Evolutionary conservation across 257 asterid species (phyloP).

Genomic region (Handroanthus guayacan): DNA sequence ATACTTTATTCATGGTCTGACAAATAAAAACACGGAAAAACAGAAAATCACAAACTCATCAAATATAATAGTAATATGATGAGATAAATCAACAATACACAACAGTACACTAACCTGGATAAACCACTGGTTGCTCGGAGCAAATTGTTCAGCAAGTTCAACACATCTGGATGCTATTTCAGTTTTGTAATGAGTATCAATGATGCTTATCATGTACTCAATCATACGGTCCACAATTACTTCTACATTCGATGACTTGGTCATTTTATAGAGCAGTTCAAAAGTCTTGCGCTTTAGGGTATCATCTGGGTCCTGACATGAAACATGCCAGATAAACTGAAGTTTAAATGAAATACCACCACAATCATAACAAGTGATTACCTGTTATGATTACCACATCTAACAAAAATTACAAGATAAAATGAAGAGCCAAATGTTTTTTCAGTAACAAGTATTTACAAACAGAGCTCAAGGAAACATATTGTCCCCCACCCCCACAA

Average conservation of each 20-base stretch:
- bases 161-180: constrained; percentile 99
- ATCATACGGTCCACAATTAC: constrained; percentile 98
- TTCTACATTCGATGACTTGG: constrained; percentile 98
- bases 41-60: constrained; percentile 25
- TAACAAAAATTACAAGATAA: constrained; percentile 11
- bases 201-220: constrained; percentile 91
- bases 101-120: constrained; percentile 68
- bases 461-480: neutral
- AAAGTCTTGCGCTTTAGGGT: constrained; percentile 98
- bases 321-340: constrained; percentile 30
- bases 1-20: constrained; percentile 98
- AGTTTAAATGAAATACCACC: constrained; percentile 29
- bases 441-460: neutral
- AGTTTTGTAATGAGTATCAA: constrained; percentile 88
- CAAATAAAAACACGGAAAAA: constrained; percentile 37
- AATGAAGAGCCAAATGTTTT: neutral
- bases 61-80: constrained; percentile 22
- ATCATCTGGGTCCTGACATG: constrained; percentile 92
- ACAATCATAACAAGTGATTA: constrained; percentile 29
- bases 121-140: constrained; percentile 99
- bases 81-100: constrained; percentile 25
- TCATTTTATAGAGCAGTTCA: constrained; percentile 94
- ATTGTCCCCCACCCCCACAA: no score
- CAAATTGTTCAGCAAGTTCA: constrained; percentile 98
- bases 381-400: constrained; percentile 12